Evolutionary conservation across 2,329 filamentous ascomycete genomes (phyloP).

Genomic region (Metarhizium sp.): DNA sequence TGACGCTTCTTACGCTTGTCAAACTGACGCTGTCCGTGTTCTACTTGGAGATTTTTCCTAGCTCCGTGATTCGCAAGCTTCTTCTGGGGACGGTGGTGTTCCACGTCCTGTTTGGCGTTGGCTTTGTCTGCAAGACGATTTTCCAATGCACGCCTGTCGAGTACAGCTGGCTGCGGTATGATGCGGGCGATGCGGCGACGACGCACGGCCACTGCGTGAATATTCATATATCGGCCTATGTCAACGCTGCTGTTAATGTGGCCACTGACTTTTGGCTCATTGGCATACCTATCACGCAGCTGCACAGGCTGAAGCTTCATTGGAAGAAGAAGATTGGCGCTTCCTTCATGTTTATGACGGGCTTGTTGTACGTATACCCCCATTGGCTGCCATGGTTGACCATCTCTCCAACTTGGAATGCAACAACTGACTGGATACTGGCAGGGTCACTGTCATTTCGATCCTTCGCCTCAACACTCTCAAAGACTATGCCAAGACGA

Average conservation of each 20-base stretch:
- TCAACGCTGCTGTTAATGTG: slow-evolving; percentile 36
- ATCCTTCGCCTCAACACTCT: slow-evolving; percentile 21
- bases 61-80: slow-evolving; percentile 20
- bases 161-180: slow-evolving; percentile 38
- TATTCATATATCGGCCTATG: slow-evolving; percentile 33
- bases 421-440: neutral
- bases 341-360: slow-evolving; percentile 32
- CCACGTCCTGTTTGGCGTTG: slow-evolving; percentile 22
- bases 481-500: slow-evolving; percentile 15
- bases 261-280: slow-evolving; percentile 36
- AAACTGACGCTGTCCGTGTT: slow-evolving; percentile 39
- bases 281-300: slow-evolving; percentile 29
- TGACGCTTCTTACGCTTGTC: slow-evolving; percentile 28
- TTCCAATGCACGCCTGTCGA: slow-evolving; percentile 36
- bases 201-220: slow-evolving; percentile 31
- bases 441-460: slow-evolving; percentile 20
- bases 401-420: neutral
- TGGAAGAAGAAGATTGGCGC: slow-evolving; percentile 31
- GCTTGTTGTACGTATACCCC: slow-evolving; percentile 18
- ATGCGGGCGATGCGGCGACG: slow-evolving; percentile 20
- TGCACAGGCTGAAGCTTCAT: slow-evolving; percentile 24
- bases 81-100: slow-evolving; percentile 26
- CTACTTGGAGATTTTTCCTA: slow-evolving; percentile 38
- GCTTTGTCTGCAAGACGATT: slow-evolving; percentile 28
- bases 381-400: neutral